A percentile compares a stretch with the other conserved stretches of the same genome.
phyloP scores from a whole-genome alignment of 768 basidiomycete species.

The Xerocomus brunneocitrinus region DNA sequence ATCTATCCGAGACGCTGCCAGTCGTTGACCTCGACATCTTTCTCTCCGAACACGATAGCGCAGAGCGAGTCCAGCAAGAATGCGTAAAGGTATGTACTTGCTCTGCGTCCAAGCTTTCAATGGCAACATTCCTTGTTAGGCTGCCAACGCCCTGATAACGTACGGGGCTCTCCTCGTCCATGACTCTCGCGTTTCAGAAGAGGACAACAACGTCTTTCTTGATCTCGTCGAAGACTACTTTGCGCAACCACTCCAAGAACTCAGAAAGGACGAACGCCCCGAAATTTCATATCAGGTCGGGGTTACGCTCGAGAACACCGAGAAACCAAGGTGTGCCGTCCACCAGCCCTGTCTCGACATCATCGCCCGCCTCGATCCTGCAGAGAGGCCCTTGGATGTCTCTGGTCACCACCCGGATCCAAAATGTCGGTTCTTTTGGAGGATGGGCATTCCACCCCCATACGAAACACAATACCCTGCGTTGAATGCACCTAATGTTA shows the following conservation, averaged over 20 bases:
- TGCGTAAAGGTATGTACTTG: slow-evolving; percentile 52
- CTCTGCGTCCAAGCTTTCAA: slow-evolving; percentile 1
- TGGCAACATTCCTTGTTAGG: slow-evolving; percentile 38
- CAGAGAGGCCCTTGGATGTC: slow-evolving; percentile 84
- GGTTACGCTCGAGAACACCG: slow-evolving; percentile 94
- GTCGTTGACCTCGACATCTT: slow-evolving; percentile 77
- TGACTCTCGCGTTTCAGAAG: slow-evolving; percentile 80
- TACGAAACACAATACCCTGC: slow-evolving; percentile 75
- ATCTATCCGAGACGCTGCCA: slow-evolving; percentile 52
- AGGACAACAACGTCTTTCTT: slow-evolving; percentile 78
- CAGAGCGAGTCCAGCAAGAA: slow-evolving; percentile 51
- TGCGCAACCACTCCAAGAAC: slow-evolving; percentile 53
- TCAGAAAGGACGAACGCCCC: slow-evolving; percentile 76
- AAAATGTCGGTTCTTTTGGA: slow-evolving; percentile 94
- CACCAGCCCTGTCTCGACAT: slow-evolving; percentile 78
- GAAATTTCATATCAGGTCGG: slow-evolving; percentile 91
- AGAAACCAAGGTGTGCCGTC: slow-evolving; percentile 82
- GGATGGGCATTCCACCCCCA: slow-evolving; percentile 69
- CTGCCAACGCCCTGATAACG: slow-evolving; percentile 73
- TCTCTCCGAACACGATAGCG: slow-evolving; percentile 40
- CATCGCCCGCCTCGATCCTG: slow-evolving; percentile 69
- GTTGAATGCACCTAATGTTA: slow-evolving; percentile 77
- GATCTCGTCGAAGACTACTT: slow-evolving; percentile 96
- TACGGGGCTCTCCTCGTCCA: slow-evolving; percentile 85
- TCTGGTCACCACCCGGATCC: slow-evolving; percentile 80